A percentile compares a stretch with the other conserved stretches of the same genome.
These are phyloP conservation scores for Geranium brycei DNA, from an alignment of 345 rosid species.

Conservation along the genomic window DNA sequence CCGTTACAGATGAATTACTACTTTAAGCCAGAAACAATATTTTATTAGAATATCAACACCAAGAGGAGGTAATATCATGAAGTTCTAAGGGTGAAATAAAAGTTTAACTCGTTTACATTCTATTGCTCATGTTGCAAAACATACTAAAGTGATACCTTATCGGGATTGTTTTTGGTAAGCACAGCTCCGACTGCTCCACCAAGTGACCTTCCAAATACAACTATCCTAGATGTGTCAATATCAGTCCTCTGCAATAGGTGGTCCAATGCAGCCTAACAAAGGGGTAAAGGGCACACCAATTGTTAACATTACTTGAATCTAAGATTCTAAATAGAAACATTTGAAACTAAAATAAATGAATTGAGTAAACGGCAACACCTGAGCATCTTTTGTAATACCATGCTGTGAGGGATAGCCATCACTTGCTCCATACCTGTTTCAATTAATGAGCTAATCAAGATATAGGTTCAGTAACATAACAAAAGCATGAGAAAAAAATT, in stretches of 20 bases:
- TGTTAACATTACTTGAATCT: slow-evolving; percentile 8
- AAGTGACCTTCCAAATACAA: slow-evolving; percentile 94
- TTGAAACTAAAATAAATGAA: slow-evolving; percentile 2
- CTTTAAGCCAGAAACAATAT: neutral
- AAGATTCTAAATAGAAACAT: slow-evolving; percentile 7
- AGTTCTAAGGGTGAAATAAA: neutral
- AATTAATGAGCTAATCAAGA: slow-evolving; percentile 14
- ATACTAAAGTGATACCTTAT: slow-evolving; percentile 40
- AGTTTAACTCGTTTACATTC: neutral
- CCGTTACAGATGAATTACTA: neutral
- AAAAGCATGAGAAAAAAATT: neutral
- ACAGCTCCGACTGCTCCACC: slow-evolving; percentile 98
- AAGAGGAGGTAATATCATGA: neutral
- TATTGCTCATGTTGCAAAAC: neutral
- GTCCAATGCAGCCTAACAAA: slow-evolving; percentile 83
- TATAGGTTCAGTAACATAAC: slow-evolving; percentile 1
- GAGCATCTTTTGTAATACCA: slow-evolving; percentile 81
- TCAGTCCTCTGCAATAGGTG: slow-evolving; percentile 81
- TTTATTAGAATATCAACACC: no score
- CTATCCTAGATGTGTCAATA: slow-evolving; percentile 77
- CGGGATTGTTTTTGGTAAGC: slow-evolving; percentile 79
- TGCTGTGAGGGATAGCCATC: slow-evolving; percentile 95
- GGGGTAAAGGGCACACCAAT: slow-evolving; percentile 9
- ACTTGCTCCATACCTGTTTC: slow-evolving; percentile 77
- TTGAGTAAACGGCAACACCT: slow-evolving; percentile 34